Base-by-base conservation (phyloP, 1,284 basidiomycete genomes). In the Cryptococcus hybrid region DNA sequence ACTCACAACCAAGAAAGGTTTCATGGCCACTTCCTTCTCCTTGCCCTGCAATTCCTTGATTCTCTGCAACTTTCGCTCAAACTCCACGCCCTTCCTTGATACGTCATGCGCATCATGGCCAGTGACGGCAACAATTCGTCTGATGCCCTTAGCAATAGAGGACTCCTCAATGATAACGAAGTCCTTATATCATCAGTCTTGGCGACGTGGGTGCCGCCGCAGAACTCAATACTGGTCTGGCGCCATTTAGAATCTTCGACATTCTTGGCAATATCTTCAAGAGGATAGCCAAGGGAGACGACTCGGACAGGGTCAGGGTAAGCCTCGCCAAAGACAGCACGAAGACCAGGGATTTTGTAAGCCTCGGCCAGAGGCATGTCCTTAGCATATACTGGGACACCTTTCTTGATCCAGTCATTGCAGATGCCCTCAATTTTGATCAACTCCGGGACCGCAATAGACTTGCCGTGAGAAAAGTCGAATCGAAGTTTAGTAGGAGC, bases 231-330 rank as follows among this genome's bases (percentile, higher is more conserved):
- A 76, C 90, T 93, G 7, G 94, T 96, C 34, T 79, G 80, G 47
- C 88, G 81, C 95, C 95, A 99, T 78, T 89, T 90, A 5, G 88
- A 84, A 78, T 95, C 93, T 68, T 88, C 84, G 38, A 97, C 82
- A 67, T 98, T 90, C 68, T 84, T 81, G 44, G 85, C 81, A 58
- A 99, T 92, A 56, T 94, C 90, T 53, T 94, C 88, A 9, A 96
- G 83, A 63, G 88, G 85, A 72, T 84, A 92, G 72, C 90, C 92
- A 45, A 99, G 82, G 8, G 90, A 85, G 11, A 99, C 96, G 1
- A 99, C 92, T 46, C 95, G 84, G 15, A 99, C 95, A 1, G 95
- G 95, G 77, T 99, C 94, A 3, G 95, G 95, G 76, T 99, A 99
- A 1, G 90, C 84, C 80, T 99, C 95, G 49, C 95, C 95, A 71